phyloP scores from a whole-genome alignment of 2,329 filamentous ascomycete species.

The Microcyclospora tardicrescens region DNA sequence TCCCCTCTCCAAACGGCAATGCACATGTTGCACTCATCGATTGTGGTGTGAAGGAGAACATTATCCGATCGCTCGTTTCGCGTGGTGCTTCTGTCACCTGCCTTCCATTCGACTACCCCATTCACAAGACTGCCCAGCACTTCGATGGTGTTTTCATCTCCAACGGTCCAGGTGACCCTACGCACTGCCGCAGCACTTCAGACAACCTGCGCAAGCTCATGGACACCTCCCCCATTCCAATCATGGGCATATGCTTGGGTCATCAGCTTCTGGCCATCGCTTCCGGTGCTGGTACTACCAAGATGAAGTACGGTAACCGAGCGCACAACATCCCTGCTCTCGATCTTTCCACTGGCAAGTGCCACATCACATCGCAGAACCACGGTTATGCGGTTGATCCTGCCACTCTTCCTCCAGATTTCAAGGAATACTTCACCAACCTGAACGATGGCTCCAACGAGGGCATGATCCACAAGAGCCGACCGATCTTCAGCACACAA shows the following conservation, averaged over 20 bases:
- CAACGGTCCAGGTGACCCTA: constrained; percentile 95
- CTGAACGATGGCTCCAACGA: constrained; percentile 96
- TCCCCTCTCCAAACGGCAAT: constrained; percentile 68
- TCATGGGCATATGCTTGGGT: constrained; percentile 96
- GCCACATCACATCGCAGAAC: constrained; percentile 98
- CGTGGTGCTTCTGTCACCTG: constrained; percentile 86
- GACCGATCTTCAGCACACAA: constrained; percentile 95
- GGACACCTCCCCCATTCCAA: constrained; percentile 76
- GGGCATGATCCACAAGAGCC: constrained; percentile 89
- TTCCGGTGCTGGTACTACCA: constrained; percentile 77
- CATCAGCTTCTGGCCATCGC: constrained; percentile 92
- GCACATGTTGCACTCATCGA: constrained; percentile 91
- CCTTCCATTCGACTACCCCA: constrained; percentile 93
- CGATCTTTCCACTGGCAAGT: constrained; percentile 87
- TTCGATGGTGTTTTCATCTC: constrained; percentile 99
- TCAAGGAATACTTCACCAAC: constrained; percentile 98
- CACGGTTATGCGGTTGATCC: constrained; percentile 94
- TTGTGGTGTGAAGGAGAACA: constrained; percentile 99
- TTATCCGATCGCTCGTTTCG: constrained; percentile 82
- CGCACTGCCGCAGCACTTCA: constrained; percentile 87
- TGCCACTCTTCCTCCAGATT: constrained; percentile 66
- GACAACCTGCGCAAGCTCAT: constrained; percentile 86
- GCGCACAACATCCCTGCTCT: constrained; percentile 96
- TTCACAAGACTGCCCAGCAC: constrained; percentile 95
- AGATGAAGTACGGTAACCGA: constrained; percentile 98